A percentile compares a stretch with the other conserved stretches of the same genome.
phyloP scores from a whole-genome alignment of 2,329 filamentous ascomycete genomes.

The Zymoseptoria pseudotritici region DNA sequence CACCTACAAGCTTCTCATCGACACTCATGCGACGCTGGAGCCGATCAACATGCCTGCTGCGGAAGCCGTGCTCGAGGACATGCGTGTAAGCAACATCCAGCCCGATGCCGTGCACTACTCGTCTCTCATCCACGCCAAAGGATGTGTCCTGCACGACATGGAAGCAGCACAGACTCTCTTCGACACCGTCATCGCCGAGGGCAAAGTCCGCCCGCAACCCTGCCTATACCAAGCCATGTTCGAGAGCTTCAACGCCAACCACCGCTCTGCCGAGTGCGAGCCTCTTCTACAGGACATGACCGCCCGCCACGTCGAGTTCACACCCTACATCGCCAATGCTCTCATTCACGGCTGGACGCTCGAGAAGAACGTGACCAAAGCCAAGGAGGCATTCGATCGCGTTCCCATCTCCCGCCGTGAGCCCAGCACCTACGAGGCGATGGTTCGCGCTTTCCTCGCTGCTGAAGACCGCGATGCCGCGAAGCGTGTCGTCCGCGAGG shows the following conservation, averaged over 20 bases:
- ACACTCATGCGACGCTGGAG: slow-evolving; percentile 89
- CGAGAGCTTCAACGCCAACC: slow-evolving; percentile 93
- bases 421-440: slow-evolving; percentile 96
- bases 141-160: slow-evolving; percentile 89
- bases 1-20: slow-evolving; percentile 95
- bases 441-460: slow-evolving; percentile 87
- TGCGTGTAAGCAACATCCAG: slow-evolving; percentile 63
- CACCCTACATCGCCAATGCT: slow-evolving; percentile 96
- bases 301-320: slow-evolving; percentile 68
- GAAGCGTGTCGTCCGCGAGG: slow-evolving; percentile 75
- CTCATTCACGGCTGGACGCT: slow-evolving; percentile 94
- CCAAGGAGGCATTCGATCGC: slow-evolving; percentile 69
- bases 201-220: slow-evolving; percentile 62
- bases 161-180: slow-evolving; percentile 74
- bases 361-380: slow-evolving; percentile 71
- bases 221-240: slow-evolving; percentile 96
- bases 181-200: slow-evolving; percentile 65
- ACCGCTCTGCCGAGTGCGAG: slow-evolving; percentile 65
- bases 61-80: slow-evolving; percentile 71
- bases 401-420: slow-evolving; percentile 74
- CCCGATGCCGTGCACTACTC: slow-evolving; percentile 94
- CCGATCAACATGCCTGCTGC: slow-evolving; percentile 83
- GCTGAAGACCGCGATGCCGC: slow-evolving; percentile 73
- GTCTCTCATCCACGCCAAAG: slow-evolving; percentile 89
- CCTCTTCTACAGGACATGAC: slow-evolving; percentile 70